These are phyloP conservation scores for Vickermania ingenoplastis DNA, from an alignment of 208 protist species.

Conservation along the genomic window DNA sequence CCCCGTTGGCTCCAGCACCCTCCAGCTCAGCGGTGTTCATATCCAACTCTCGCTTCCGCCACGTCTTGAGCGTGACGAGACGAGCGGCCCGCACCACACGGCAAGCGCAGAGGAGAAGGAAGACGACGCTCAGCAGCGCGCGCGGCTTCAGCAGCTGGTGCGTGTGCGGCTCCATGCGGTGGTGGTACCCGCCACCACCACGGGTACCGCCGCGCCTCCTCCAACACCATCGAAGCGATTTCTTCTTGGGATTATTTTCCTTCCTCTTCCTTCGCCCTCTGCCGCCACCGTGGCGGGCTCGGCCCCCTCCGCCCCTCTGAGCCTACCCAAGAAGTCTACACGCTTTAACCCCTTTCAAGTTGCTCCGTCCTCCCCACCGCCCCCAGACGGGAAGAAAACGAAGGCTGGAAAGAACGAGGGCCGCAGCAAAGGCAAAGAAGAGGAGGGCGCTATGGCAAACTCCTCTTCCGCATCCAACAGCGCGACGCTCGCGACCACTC, in stretches of 20 bases:
- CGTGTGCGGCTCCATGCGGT: not conserved
- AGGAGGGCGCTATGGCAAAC: not conserved
- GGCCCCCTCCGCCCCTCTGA: not conserved
- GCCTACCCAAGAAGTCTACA: not conserved
- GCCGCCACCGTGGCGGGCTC: not conserved
- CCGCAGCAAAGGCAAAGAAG: not conserved
- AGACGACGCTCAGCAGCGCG: not conserved
- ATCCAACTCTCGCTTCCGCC: constrained; percentile 3
- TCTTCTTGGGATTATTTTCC: not conserved
- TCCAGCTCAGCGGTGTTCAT: constrained; percentile 15
- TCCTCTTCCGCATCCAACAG: not conserved
- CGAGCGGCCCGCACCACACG: too few species aligned
- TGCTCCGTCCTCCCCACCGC: not conserved
- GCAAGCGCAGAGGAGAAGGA: too few species aligned
- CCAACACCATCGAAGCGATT: not conserved
- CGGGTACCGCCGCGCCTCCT: not conserved
- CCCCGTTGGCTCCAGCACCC: constrained; percentile 11
- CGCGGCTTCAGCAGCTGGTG: not conserved
- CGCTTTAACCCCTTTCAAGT: not conserved
- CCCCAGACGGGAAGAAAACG: not conserved
- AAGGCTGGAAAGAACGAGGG: not conserved
- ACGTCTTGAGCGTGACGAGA: not conserved
- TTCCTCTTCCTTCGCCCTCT: not conserved
- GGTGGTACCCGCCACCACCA: not conserved
- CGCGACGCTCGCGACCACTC: not conserved